Evolutionary conservation across 768 basidiomycete genomes (phyloP).

Genomic region (Neoboletus brunneissimus): DNA sequence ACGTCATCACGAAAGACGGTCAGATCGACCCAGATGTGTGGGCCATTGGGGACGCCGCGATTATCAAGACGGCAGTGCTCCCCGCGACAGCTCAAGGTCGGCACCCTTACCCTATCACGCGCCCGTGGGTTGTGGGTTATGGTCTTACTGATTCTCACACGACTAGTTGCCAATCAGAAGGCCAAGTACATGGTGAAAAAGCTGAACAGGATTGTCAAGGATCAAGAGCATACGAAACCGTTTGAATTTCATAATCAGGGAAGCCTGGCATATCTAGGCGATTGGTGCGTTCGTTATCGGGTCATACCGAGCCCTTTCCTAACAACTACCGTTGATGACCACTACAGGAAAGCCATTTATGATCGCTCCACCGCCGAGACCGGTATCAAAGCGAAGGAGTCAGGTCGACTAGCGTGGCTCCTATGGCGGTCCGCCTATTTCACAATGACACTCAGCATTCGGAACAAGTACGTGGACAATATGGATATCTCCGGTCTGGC

Average conservation of each 20-base stretch:
- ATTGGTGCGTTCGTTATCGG: constrained; percentile 47
- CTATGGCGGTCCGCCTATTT: constrained; percentile 83
- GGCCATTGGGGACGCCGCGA: constrained; percentile 79
- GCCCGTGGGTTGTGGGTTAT: constrained; percentile 21
- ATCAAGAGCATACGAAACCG: constrained; percentile 42
- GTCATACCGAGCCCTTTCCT: background rate
- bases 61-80: constrained; percentile 52
- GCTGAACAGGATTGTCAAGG: constrained; percentile 61
- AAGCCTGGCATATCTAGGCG: constrained; percentile 76
- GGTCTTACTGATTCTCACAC: constrained; percentile 6
- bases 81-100: constrained; percentile 85
- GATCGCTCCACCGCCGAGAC: constrained; percentile 54
- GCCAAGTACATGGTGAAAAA: constrained; percentile 64
- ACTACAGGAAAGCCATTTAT: constrained; percentile 69
- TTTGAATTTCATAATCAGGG: constrained; percentile 76
- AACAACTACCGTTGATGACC: background rate
- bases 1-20: constrained; percentile 54
- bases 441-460: constrained; percentile 66
- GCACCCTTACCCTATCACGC: constrained; percentile 16
- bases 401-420: constrained; percentile 71
- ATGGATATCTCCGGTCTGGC: constrained; percentile 5
- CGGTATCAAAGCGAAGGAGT: constrained; percentile 55
- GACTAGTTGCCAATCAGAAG: constrained; percentile 72
- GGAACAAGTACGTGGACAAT: constrained; percentile 57
- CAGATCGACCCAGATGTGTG: constrained; percentile 65